Percentiles rank a stretch among this genome's conserved stretches.
Conservation (phyloP, 1,139 yeast genomes). For the Suhomyces kunorum region DNA sequence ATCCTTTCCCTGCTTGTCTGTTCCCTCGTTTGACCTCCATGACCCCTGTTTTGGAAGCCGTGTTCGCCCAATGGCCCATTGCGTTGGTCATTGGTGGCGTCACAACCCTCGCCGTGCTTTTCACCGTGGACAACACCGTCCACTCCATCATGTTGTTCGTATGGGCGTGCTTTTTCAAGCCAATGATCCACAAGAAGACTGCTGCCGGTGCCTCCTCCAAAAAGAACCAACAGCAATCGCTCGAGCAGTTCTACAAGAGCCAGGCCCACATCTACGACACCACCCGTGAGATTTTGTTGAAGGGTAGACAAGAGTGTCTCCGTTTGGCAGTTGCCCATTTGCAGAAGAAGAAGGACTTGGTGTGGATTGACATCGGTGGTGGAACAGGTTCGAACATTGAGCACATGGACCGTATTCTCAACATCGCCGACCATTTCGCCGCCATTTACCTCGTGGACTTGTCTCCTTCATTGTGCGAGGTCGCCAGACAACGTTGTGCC, state of each 20-base stretch:
- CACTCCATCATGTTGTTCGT: conserved; percentile 39
- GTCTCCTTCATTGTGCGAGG: conserved; percentile 72
- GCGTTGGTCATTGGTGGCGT: conserved; percentile 6
- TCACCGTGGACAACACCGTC: conserved; percentile 27
- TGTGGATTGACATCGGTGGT: conserved; percentile 86
- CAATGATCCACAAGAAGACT: conserved; percentile 49
- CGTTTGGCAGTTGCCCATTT: conserved; percentile 61
- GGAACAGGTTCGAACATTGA: conserved; percentile 85
- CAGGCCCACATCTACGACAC: conserved; percentile 77
- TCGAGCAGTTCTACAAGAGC: conserved; percentile 70
- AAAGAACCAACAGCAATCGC: conserved; percentile 60
- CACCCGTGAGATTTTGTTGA: conserved; percentile 62
- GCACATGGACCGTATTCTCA: conserved; percentile 60
- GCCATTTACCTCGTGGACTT: conserved; percentile 73
- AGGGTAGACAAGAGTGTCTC: conserved; percentile 71
- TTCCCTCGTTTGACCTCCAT: too few species aligned
- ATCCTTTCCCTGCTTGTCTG: background rate
- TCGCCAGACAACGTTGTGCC: conserved; percentile 62
- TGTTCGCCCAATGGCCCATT: background rate
- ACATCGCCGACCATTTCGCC: conserved; percentile 52
- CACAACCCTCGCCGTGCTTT: conserved; percentile 9
- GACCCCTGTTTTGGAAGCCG: background rate
- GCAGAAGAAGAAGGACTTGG: conserved; percentile 43
- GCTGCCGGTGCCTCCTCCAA: conserved; percentile 22
- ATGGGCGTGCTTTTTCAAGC: conserved; percentile 69